phyloP scores from a whole-genome alignment of 371 early-diverging fungal species.

The Dinochytrium kinnereticum region DNA sequence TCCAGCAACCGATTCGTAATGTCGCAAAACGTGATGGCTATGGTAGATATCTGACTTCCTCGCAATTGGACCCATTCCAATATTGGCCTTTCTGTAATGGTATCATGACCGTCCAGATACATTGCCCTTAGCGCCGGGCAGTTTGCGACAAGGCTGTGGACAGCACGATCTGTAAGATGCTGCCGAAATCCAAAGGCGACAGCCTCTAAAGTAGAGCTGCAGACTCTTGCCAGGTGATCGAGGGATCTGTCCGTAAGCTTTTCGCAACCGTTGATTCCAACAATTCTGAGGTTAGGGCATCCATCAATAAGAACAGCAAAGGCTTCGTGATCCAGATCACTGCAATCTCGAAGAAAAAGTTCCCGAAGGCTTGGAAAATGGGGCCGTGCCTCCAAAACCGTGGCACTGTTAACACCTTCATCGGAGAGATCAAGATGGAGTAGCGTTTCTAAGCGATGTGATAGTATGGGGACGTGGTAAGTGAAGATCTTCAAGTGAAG shows the following conservation, averaged over 20 bases:
- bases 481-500: neutral
- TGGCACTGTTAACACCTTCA: neutral
- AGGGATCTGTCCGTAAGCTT: conserved; percentile 16
- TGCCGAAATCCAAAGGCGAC: conserved; percentile 31
- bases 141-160: neutral
- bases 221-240: neutral
- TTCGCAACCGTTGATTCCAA: conserved; percentile 33
- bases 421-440: conserved; percentile 13
- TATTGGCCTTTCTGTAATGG: conserved; percentile 13
- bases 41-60: conserved; percentile 6
- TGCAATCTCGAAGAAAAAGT: conserved; percentile 26
- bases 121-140: conserved; percentile 14
- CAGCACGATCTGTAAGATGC: neutral
- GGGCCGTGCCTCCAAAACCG: neutral
- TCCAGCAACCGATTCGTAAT: conserved; percentile 18
- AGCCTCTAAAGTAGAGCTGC: conserved; percentile 21
- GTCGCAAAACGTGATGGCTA: conserved; percentile 23
- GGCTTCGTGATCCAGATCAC: neutral
- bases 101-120: conserved; percentile 27
- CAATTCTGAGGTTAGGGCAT: conserved; percentile 17
- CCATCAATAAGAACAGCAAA: conserved; percentile 14
- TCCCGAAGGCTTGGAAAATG: conserved; percentile 20
- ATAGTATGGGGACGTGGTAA: neutral
- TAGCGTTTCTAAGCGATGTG: neutral
- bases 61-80: neutral